Evolutionary conservation across 176 grass and related monocot species (phyloP).

Genomic region (Aegilops bicornis): DNA sequence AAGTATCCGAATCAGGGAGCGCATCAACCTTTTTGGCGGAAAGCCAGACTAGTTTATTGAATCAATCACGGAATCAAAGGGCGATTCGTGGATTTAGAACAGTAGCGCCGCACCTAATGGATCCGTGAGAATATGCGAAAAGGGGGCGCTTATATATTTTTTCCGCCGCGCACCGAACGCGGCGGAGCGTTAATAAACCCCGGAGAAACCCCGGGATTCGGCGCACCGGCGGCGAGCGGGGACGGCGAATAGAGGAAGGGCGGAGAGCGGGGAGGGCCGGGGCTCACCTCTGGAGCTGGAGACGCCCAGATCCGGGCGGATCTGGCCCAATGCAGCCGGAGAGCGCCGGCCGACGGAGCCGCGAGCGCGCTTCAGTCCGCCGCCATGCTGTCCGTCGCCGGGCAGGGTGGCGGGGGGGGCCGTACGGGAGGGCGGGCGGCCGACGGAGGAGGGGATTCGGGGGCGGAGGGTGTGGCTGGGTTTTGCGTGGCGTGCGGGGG

Average conservation of each 20-base stretch:
- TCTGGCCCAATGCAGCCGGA: conserved; percentile 22
- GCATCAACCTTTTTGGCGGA: background rate
- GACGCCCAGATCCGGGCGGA: conserved; percentile 30
- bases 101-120: background rate
- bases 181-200: background rate
- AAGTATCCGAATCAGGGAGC: background rate
- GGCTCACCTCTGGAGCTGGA: conserved; percentile 7
- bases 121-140: background rate
- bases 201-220: background rate
- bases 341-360: background rate
- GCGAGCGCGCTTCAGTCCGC: background rate
- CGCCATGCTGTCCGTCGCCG: background rate
- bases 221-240: background rate
- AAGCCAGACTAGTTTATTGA: background rate
- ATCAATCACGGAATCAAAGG: background rate
- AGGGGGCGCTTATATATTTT: background rate
- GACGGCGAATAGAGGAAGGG: background rate
- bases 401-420: background rate
- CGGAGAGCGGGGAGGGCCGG: background rate
- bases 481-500: too few species aligned
- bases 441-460: too few species aligned
- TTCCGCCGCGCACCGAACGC: background rate
- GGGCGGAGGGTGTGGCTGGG: too few species aligned
- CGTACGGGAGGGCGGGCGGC: too few species aligned
- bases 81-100: background rate